These are phyloP conservation scores for Thuidium tamariscinum DNA, from an alignment of 225 moss, liverwort and hornwort genomes.

Conservation along the genomic window DNA sequence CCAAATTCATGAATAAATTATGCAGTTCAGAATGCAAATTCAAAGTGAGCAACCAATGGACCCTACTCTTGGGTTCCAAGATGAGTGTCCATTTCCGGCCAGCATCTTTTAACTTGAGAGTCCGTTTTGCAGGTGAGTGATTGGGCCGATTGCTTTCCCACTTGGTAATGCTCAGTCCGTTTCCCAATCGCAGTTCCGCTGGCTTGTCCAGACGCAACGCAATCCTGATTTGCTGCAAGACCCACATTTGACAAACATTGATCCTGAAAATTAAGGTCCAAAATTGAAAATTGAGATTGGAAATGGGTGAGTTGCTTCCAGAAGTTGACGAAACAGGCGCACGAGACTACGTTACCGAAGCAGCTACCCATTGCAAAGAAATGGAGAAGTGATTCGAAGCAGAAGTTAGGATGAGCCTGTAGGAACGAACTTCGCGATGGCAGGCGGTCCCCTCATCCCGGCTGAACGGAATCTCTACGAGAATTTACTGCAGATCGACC, in stretches of 20 bases:
- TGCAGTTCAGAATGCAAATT: neutral
- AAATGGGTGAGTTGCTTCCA: neutral
- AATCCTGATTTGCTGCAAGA: too few relatives aligned
- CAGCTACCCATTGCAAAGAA: neutral
- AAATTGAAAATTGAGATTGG: neutral
- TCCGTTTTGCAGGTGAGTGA: neutral
- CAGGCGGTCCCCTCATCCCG: neutral
- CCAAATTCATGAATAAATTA: neutral
- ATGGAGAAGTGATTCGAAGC: neutral
- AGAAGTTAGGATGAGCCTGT: neutral
- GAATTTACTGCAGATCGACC: neutral
- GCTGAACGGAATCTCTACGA: neutral
- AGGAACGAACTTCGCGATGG: neutral
- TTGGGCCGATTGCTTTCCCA: neutral
- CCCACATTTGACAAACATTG: neutral
- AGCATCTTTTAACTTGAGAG: neutral
- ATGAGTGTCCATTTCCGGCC: neutral
- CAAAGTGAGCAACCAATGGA: neutral
- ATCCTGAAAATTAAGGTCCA: neutral
- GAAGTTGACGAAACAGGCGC: neutral
- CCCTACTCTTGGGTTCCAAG: neutral
- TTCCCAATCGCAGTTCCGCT: neutral
- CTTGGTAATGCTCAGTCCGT: neutral
- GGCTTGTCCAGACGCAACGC: neutral
- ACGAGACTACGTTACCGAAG: neutral